Conservation (phyloP, 352 stramenopile genomes). For the Pythium plurisporium region DNA sequence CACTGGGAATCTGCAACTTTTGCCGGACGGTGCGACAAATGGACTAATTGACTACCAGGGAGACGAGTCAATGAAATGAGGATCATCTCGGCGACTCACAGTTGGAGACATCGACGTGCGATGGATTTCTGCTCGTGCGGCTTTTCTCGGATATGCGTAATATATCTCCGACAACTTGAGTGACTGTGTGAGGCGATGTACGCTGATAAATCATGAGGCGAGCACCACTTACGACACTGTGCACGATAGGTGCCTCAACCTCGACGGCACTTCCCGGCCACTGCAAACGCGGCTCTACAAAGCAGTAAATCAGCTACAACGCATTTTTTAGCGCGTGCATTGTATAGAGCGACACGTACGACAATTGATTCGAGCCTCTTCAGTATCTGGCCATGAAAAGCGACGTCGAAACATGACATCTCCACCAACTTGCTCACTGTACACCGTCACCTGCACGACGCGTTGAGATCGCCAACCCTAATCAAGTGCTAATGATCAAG, state of each 20-base stretch:
- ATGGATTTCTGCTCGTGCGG: constrained; percentile 11
- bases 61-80: constrained; percentile 27
- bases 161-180: constrained; percentile 34
- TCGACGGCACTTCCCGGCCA: too few relatives aligned
- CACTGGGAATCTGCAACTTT: constrained; percentile 14
- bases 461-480: background rate
- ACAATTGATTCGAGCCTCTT: too few relatives aligned
- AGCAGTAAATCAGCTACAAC: background rate
- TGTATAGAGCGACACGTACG: too few relatives aligned
- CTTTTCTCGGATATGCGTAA: constrained; percentile 31
- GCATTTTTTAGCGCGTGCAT: too few relatives aligned
- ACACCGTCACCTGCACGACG: constrained; percentile 25
- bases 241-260: too few relatives aligned
- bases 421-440: constrained; percentile 24
- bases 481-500: background rate
- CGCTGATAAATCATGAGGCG: too few relatives aligned
- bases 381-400: too few relatives aligned
- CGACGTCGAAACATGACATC: constrained; percentile 36
- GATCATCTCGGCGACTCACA: background rate
- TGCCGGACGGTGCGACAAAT: background rate
- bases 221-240: too few relatives aligned
- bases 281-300: background rate
- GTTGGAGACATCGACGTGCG: constrained; percentile 8
- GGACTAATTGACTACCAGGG: constrained; percentile 21
- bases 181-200: constrained; percentile 13